Base-by-base conservation (phyloP, 495 filamentous ascomycete species). In the Trichoderma erinaceum region DNA sequence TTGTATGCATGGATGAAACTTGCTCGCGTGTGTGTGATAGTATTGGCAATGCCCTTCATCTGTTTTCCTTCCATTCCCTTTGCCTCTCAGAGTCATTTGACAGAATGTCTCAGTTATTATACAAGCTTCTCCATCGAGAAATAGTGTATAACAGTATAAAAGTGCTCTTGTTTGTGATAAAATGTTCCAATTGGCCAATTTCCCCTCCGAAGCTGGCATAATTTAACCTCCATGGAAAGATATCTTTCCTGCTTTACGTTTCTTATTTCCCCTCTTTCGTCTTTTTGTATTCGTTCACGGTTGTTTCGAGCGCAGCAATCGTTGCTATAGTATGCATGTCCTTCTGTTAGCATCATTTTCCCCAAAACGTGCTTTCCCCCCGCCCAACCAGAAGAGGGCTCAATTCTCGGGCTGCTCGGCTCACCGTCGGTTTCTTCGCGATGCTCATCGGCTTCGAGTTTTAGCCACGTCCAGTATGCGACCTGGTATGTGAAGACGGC, bases 401-500 rank as follows among this genome's bases (percentile, higher is more conserved):
- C 44, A 48, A 1, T 12, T 44, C 11, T 44, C 11, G 43, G 43
- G 43, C 13, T 46, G 13, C 4, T 46, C 21, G 35, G 72, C 72
- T 67, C 68, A 78, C 81, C 78, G 70, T 81, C 82, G 74, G 86
- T 87, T 58, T 88, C 81, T 13, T 82, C 78, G 77, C 87, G 90
- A 38, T 83, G 79, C 75, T 93, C 91, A 69, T 91, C 82, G 66
- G 81, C 84, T 78, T 97, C 94, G n/a, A 98, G 80, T 78, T 91
- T 95, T 77, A 86, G 68, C 95, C 94, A 99, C 25, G 81, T 78
- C 85, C 86, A 96, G 78, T 97, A 96, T 29, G 86, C 77, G 12
- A 91, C 73, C 76, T 99, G 95, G 78, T 97, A 99, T 0, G 89
- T 91, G 76, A 96, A 89, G 27, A 97, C 81, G 16, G 92, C 91